Evolutionary conservation across 2,329 filamentous ascomycete species (phyloP).

Genomic region (Clonostachys chloroleuca): DNA sequence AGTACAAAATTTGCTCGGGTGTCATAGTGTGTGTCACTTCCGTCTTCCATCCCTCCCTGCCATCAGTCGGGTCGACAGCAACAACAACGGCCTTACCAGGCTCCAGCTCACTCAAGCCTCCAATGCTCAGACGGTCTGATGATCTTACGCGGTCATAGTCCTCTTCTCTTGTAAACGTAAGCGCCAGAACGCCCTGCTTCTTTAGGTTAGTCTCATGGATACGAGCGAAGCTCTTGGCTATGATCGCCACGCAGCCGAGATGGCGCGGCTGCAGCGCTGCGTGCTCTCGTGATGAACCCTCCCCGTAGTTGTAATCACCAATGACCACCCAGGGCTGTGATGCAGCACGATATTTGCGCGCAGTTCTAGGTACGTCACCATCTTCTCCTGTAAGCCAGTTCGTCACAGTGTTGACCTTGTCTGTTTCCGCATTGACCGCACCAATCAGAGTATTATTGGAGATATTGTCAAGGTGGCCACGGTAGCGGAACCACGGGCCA

Average conservation of each 20-base stretch:
- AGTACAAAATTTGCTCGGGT: neutral
- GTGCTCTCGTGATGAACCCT: conserved; percentile 80
- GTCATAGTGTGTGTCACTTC: neutral
- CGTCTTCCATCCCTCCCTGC: neutral
- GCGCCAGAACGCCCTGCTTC: conserved; percentile 56
- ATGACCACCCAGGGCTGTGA: neutral
- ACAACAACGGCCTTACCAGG: neutral
- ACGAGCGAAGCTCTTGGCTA: conserved; percentile 77
- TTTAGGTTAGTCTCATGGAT: conserved; percentile 93
- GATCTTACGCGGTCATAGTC: neutral
- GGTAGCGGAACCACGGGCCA: conserved; percentile 75
- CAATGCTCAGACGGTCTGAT: neutral
- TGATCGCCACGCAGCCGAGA: conserved; percentile 77
- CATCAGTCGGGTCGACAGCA: neutral
- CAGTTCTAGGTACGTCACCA: conserved; percentile 66
- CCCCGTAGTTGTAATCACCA: conserved; percentile 52
- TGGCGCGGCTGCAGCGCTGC: conserved; percentile 81
- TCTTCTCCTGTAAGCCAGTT: conserved; percentile 35
- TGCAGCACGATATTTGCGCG: conserved; percentile 65
- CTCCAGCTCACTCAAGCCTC: neutral
- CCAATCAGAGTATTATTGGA: conserved; percentile 79
- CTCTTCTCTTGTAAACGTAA: conserved; percentile 51
- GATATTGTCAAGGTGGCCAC: conserved; percentile 76
- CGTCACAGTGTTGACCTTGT: conserved; percentile 68
- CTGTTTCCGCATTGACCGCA: conserved; percentile 70